Conservation (phyloP, 2,329 filamentous ascomycete genomes). For the Microsporum canis region DNA sequence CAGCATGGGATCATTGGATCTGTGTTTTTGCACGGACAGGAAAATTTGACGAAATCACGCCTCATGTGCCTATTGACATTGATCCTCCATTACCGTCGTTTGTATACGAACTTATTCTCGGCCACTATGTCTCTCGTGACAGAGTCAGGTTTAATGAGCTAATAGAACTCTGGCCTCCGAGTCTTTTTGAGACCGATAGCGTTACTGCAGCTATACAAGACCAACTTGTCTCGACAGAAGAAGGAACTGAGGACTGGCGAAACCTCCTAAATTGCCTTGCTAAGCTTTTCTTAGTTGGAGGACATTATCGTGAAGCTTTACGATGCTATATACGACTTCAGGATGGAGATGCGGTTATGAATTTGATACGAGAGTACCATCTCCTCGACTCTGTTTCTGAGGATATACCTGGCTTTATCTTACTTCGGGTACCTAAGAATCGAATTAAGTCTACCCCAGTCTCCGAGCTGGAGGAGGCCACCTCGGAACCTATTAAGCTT, state of each 20-base stretch:
- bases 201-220: conserved; percentile 71
- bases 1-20: conserved; percentile 91
- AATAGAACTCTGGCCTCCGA: conserved; percentile 70
- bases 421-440: conserved; percentile 67
- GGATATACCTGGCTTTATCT: conserved; percentile 79
- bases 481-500: conserved; percentile 70
- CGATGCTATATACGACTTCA: conserved; percentile 82
- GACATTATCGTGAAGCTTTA: conserved; percentile 71
- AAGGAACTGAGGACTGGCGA: conserved; percentile 77
- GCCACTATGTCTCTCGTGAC: conserved; percentile 74
- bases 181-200: conserved; percentile 67
- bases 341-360: conserved; percentile 81
- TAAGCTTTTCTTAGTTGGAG: conserved; percentile 70
- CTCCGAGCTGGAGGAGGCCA: conserved; percentile 64
- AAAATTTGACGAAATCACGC: conserved; percentile 80
- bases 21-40: conserved; percentile 79
- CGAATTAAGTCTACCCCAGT: conserved; percentile 54
- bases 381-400: conserved; percentile 81
- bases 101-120: conserved; percentile 80
- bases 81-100: conserved; percentile 66
- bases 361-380: conserved; percentile 74
- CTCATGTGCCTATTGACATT: conserved; percentile 69
- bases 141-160: conserved; percentile 65
- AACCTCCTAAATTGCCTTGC: conserved; percentile 81
- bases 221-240: conserved; percentile 62